Percentiles rank a stretch among this genome's conserved stretches.
phyloP scores from a whole-genome alignment of 495 filamentous ascomycete genomes.

The Amphirosellinia nigrospora region DNA sequence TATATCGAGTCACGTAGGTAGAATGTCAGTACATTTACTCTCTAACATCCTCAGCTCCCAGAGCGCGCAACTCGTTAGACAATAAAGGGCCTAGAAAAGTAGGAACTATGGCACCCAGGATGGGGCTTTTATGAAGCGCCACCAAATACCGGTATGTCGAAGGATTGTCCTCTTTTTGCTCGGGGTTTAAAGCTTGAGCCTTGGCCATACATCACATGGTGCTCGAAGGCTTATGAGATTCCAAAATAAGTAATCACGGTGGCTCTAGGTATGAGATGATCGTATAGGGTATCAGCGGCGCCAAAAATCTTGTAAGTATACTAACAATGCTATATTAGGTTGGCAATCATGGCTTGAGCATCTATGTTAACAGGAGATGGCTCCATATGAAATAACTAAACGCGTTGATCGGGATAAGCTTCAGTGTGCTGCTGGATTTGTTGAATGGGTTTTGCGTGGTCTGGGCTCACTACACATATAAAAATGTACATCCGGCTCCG shows the following conservation, averaged over 20 bases:
- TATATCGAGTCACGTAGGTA: background rate
- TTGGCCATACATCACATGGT: background rate
- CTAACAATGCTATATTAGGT: background rate
- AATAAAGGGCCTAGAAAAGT: background rate
- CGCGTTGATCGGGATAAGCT: background rate
- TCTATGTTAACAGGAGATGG: background rate
- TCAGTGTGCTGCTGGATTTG: background rate
- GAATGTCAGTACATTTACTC: background rate
- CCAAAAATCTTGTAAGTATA: background rate
- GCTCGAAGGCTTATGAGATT: background rate
- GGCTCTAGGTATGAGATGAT: background rate
- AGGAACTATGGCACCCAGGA: background rate
- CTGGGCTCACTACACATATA: background rate
- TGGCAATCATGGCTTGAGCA: background rate
- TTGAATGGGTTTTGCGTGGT: background rate
- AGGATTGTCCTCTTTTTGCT: background rate
- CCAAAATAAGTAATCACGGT: background rate
- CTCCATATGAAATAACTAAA: background rate
- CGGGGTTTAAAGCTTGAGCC: background rate
- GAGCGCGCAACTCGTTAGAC: background rate
- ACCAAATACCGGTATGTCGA: background rate
- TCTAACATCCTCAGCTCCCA: background rate
- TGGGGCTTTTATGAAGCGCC: background rate
- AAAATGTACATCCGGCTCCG: slow-evolving; percentile 9
- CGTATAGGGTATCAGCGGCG: background rate